phyloP scores from a whole-genome alignment of 495 filamentous ascomycete genomes.

The Parathielavia appendiculata region DNA sequence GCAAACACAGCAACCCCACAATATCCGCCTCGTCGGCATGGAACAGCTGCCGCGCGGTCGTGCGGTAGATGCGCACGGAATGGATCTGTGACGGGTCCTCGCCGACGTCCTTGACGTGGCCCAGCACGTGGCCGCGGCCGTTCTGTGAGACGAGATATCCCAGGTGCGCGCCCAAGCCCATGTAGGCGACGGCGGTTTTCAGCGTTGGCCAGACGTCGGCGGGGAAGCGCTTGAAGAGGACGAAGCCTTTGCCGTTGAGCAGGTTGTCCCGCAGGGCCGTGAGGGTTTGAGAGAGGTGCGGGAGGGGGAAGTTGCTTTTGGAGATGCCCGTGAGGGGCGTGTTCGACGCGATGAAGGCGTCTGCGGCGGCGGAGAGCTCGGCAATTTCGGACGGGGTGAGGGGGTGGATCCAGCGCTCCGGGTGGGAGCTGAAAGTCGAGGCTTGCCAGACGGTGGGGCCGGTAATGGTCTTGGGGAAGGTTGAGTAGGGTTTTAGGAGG shows the following conservation, averaged over 20 bases:
- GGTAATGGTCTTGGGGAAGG: conserved; percentile 67
- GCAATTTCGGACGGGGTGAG: conserved; percentile 61
- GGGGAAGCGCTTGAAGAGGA: conserved; percentile 81
- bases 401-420: conserved; percentile 71
- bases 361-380: conserved; percentile 62
- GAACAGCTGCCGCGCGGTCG: conserved; percentile 74
- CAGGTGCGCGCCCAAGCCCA: conserved; percentile 82
- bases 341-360: conserved; percentile 58
- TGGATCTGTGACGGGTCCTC: conserved; percentile 78
- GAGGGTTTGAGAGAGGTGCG: conserved; percentile 54
- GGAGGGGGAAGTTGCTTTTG: conserved; percentile 64
- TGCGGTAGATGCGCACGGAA: conserved; percentile 81
- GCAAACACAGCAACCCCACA: conserved; percentile 80
- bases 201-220: conserved; percentile 67
- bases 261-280: conserved; percentile 59
- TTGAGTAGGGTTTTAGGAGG: conserved; percentile 58
- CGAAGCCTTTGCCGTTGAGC: conserved; percentile 81
- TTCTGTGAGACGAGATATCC: conserved; percentile 87
- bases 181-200: conserved; percentile 81
- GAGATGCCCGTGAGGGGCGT: conserved; percentile 69
- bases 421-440: conserved; percentile 64
- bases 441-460: conserved; percentile 76
- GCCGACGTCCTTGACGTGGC: conserved; percentile 85
- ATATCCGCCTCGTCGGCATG: conserved; percentile 79
- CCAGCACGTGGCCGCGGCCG: conserved; percentile 78